Conservation (phyloP, 2,329 filamentous ascomycete genomes). For the Metarhizium robertsii region DNA sequence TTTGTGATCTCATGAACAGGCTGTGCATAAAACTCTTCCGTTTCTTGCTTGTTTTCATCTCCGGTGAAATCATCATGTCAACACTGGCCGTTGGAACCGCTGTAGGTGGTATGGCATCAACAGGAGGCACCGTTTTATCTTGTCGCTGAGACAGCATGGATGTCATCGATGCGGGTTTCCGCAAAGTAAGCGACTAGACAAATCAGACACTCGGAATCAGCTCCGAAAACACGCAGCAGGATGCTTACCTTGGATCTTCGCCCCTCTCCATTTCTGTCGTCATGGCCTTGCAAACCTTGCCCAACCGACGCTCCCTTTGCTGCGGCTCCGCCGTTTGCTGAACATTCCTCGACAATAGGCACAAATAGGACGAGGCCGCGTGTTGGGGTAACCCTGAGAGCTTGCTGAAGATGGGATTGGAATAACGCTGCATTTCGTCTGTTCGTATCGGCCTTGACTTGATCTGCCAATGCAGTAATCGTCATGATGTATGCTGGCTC, state of each 20-base stretch:
- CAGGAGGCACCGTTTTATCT: background rate
- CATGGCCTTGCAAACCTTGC: background rate
- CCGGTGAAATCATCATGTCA: background rate
- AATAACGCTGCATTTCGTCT: conserved; percentile 71
- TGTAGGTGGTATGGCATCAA: background rate
- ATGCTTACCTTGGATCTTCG: background rate
- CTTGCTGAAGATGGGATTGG: conserved; percentile 64
- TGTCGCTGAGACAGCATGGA: background rate
- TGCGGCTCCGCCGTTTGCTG: conserved; percentile 59
- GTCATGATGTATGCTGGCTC: conserved; percentile 73
- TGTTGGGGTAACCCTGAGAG: conserved; percentile 54
- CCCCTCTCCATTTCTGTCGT: background rate
- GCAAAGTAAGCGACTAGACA: background rate
- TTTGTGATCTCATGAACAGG: conserved; percentile 6
- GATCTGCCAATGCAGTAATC: conserved; percentile 58
- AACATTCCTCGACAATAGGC: conserved; percentile 58
- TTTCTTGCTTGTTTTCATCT: conserved; percentile 2
- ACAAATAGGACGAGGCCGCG: conserved; percentile 68
- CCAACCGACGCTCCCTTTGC: conserved; percentile 28
- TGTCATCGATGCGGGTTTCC: background rate
- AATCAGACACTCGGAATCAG: background rate
- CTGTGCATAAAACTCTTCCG: conserved; percentile 10
- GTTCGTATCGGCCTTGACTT: conserved; percentile 67
- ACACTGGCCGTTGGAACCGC: background rate
- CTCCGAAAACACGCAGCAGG: background rate